A percentile compares a stretch with the other conserved stretches of the same genome.
These are phyloP conservation scores for Metschnikowia amazonensis DNA, from an alignment of 805 yeast genomes.

Conservation along the genomic window DNA sequence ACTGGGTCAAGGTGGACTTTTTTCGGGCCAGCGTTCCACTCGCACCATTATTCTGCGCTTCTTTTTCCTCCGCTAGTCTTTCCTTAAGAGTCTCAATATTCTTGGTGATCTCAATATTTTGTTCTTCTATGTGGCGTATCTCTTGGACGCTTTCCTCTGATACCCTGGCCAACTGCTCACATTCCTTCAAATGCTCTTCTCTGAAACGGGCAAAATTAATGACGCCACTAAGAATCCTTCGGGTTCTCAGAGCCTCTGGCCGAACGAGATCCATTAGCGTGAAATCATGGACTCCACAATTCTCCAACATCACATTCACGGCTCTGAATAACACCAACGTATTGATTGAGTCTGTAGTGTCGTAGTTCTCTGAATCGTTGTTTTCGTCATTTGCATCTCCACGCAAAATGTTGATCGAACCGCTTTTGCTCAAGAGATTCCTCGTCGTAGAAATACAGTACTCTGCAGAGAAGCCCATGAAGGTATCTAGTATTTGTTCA, in stretches of 20 bases:
- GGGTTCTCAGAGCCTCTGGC: slow-evolving; percentile 68
- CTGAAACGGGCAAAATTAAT: slow-evolving; percentile 83
- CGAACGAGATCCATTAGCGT: slow-evolving; percentile 66
- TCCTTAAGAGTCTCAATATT: slow-evolving; percentile 9
- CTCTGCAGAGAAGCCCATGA: slow-evolving; percentile 47
- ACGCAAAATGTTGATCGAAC: slow-evolving; percentile 2
- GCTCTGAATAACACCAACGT: slow-evolving; percentile 57
- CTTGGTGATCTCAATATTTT: slow-evolving; percentile 15
- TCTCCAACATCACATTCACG: slow-evolving; percentile 58
- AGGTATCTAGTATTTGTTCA: slow-evolving; percentile 59
- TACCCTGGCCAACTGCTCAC: slow-evolving; percentile 55
- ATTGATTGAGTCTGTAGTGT: slow-evolving; percentile 30
- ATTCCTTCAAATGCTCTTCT: slow-evolving; percentile 69
- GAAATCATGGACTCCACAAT: slow-evolving; percentile 77
- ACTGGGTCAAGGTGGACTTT: slow-evolving; percentile 38
- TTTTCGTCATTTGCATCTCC: slow-evolving; percentile 6
- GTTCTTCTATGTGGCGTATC: slow-evolving; percentile 29
- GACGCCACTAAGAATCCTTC: slow-evolving; percentile 72
- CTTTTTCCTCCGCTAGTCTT: slow-evolving; percentile 35
- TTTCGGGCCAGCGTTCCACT: slow-evolving; percentile 20
- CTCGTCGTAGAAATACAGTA: slow-evolving; percentile 19
- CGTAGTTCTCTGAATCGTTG: slow-evolving; percentile 21
- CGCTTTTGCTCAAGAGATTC: slow-evolving; percentile 16
- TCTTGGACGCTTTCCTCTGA: slow-evolving; percentile 48
- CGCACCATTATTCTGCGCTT: slow-evolving; percentile 28